Base-by-base conservation (phyloP, 2,329 filamentous ascomycete genomes). In the Aureobasidium vineae region DNA sequence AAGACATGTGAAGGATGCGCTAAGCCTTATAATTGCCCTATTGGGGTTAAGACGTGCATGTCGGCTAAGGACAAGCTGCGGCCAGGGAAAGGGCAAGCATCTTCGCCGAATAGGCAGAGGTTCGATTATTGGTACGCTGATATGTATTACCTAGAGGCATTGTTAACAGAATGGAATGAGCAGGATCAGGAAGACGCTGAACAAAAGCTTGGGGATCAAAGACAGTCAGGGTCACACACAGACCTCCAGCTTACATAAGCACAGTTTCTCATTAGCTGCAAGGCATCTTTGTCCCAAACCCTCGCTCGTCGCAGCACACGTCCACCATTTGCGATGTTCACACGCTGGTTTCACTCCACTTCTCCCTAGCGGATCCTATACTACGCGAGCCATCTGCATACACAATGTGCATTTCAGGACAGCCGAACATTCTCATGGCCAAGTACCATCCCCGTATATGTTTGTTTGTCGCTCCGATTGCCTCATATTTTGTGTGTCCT, bases 1-100 rank as follows among this genome's bases (percentile, higher is more conserved):
- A 63, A 63, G 59, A 63, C 19, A 52, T 31, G n/a, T 11, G 28
- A 63, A 63, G 45, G 33, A 52, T 63, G 59, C 59, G 59, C 59
- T 52, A 63, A 63, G 59, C 33, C 56, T 63, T 63, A 41, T 63
- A 23, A 61, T 7, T 23, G 31, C 21, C 59, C 45, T 3, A n/a
- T 23, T 52, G 31, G 21, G 59, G 45, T 28, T 31, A 41, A 33
- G 16, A 40, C 19, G 21, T 63, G 59, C 33, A 41, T n/a, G n/a
- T 63, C 59, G 45, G 33, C 47, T 63, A 63, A 40, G 31, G 19
- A 63, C 26, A 63, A 63, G 59, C 43, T 26, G 45, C 59, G 59
- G 59, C 59, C 59, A 63, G 52, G 59, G 8, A 2, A 28, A 28
- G 33, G 59, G 59, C 59, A 63, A 63, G 59, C 45, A 41, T 41